Conservation (phyloP, 2,329 filamentous ascomycete species). For the Cercospora janseana region DNA sequence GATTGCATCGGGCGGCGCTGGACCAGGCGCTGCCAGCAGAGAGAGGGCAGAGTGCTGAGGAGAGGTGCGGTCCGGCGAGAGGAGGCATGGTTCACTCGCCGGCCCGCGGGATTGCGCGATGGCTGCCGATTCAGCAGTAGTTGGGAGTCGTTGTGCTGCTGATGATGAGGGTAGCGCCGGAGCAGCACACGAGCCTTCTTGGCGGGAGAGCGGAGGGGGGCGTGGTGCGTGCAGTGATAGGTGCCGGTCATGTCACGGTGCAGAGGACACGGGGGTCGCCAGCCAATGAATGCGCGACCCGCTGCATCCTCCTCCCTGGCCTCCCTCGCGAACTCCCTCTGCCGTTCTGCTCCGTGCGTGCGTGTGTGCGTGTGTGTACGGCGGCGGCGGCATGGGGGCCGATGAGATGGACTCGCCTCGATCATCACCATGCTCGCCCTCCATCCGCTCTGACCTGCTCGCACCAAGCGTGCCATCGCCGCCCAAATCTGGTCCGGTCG, state of each 20-base stretch:
- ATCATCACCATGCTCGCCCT: neutral
- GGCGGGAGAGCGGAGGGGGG: neutral
- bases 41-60: neutral
- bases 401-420: neutral
- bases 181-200: no score
- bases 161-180: conserved; percentile 2
- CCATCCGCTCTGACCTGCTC: neutral
- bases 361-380: no score
- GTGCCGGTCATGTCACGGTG: conserved; percentile 5
- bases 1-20: neutral
- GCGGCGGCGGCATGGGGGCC: neutral
- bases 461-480: neutral
- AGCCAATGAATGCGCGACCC: conserved; percentile 1
- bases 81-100: conserved; percentile 1
- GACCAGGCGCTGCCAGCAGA: neutral
- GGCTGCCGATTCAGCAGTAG: no score
- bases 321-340: no score
- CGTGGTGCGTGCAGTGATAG: neutral
- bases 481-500: conserved; percentile 1
- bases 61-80: conserved; percentile 9
- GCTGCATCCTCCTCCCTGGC: neutral
- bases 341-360: conserved; percentile 3
- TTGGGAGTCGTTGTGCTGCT: neutral
- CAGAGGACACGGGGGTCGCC: conserved; percentile 4
- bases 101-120: conserved; percentile 3